Conservation (phyloP, 257 asterid species). For the Forsythia suspensa region DNA sequence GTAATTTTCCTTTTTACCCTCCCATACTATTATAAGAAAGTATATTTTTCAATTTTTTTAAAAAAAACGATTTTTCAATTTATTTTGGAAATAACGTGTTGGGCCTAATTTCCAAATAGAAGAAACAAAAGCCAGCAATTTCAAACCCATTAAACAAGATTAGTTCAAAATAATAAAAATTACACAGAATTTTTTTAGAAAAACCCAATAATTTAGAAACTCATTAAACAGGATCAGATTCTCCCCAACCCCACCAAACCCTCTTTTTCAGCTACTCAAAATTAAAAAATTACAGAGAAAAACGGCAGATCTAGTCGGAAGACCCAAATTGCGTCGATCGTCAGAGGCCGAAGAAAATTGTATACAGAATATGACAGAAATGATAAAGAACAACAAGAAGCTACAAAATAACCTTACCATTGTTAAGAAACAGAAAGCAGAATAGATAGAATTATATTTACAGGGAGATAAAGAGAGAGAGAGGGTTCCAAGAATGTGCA, state of each 20-base stretch:
- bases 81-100: no score
- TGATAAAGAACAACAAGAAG: background rate
- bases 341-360: background rate
- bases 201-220: background rate
- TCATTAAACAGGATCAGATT: background rate
- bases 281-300: background rate
- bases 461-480: background rate
- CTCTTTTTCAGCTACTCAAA: background rate
- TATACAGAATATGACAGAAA: background rate
- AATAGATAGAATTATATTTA: background rate
- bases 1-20: no score
- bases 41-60: no score
- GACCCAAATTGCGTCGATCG: background rate
- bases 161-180: background rate
- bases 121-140: background rate
- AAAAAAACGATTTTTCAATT: no score
- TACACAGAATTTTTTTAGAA: background rate
- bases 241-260: background rate
- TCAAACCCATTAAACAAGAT: background rate
- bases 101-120: background rate
- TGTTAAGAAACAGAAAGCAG: background rate
- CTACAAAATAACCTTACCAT: background rate
- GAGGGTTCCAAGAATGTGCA: background rate
- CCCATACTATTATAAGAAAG: no score
- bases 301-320: background rate